A percentile compares a stretch with the other conserved stretches of the same genome.
These are phyloP conservation scores for Coemansia sp. DNA, from an alignment of 192 early-diverging fungal species.

Conservation along the genomic window DNA sequence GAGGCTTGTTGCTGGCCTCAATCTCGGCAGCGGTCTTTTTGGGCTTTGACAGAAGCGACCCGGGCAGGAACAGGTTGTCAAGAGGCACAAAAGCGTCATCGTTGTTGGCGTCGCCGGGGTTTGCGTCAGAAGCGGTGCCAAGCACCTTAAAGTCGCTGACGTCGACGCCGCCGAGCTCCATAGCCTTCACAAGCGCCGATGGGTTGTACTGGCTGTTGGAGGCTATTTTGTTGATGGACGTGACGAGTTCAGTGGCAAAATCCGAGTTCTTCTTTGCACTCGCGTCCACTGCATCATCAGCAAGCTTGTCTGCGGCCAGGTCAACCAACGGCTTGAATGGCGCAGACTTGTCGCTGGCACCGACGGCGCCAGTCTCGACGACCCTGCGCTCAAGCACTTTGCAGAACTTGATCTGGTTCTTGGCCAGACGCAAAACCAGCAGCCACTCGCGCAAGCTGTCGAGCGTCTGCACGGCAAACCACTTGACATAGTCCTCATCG, in stretches of 20 bases:
- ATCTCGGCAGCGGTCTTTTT: conserved; percentile 20
- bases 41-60: conserved; percentile 43
- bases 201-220: conserved; percentile 32
- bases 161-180: conserved; percentile 34
- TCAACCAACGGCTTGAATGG: conserved; percentile 39
- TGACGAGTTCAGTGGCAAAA: conserved; percentile 26
- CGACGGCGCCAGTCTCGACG: conserved; percentile 15
- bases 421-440: conserved; percentile 33
- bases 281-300: conserved; percentile 2
- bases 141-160: conserved; percentile 38
- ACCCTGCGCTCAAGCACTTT: conserved; percentile 38
- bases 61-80: conserved; percentile 27
- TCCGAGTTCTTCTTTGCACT: conserved; percentile 15
- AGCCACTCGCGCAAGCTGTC: conserved; percentile 44
- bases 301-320: conserved; percentile 18
- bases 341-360: conserved; percentile 5
- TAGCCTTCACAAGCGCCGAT: conserved; percentile 19
- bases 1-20: conserved; percentile 10
- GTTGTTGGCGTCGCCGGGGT: background rate
- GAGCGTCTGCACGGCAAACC: conserved; percentile 41
- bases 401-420: conserved; percentile 48
- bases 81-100: conserved; percentile 7
- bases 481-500: conserved; percentile 72
- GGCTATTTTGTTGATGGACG: conserved; percentile 24
- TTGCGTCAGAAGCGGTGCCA: background rate